Evolutionary conservation across 75 land plant genomes (phyloP).

Genomic region (Chamaecyparis obtusa): DNA sequence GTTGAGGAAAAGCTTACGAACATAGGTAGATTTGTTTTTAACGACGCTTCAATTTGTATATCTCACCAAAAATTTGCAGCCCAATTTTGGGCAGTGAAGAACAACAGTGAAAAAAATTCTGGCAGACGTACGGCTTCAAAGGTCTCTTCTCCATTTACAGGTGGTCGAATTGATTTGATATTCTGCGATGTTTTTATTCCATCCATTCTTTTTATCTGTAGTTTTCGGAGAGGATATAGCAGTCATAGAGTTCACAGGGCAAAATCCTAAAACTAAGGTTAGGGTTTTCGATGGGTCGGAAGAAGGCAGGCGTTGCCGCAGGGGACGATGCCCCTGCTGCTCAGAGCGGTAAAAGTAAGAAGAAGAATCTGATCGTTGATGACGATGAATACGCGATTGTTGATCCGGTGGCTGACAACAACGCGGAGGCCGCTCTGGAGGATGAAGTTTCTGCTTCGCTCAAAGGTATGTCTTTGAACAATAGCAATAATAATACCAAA

Average conservation of each 20-base stretch:
- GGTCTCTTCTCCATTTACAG: too few species aligned
- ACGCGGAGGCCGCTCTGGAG: conserved; percentile 12
- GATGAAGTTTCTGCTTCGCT: conserved; percentile 4
- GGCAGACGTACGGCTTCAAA: too few species aligned
- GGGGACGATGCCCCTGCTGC: conserved; percentile 24
- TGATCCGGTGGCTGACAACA: conserved; percentile 16
- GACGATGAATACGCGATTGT: conserved; percentile 71
- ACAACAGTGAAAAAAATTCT: too few species aligned
- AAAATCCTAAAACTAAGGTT: background rate
- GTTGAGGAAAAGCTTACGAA: too few species aligned
- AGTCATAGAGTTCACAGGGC: background rate
- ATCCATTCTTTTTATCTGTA: too few species aligned
- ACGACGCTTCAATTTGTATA: too few species aligned
- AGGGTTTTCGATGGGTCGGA: conserved; percentile 42
- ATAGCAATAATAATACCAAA: background rate
- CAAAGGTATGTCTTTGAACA: background rate
- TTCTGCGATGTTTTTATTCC: too few species aligned
- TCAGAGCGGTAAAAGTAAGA: conserved; percentile 34
- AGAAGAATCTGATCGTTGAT: conserved; percentile 38
- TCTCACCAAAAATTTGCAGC: too few species aligned
- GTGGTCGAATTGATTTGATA: too few species aligned
- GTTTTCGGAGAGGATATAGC: too few species aligned
- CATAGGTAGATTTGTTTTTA: too few species aligned
- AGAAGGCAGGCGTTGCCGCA: conserved; percentile 31
- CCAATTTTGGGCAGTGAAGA: too few species aligned